These are phyloP conservation scores for Nakataea oryzae DNA, from an alignment of 2,329 filamentous ascomycete genomes.

Conservation along the genomic window DNA sequence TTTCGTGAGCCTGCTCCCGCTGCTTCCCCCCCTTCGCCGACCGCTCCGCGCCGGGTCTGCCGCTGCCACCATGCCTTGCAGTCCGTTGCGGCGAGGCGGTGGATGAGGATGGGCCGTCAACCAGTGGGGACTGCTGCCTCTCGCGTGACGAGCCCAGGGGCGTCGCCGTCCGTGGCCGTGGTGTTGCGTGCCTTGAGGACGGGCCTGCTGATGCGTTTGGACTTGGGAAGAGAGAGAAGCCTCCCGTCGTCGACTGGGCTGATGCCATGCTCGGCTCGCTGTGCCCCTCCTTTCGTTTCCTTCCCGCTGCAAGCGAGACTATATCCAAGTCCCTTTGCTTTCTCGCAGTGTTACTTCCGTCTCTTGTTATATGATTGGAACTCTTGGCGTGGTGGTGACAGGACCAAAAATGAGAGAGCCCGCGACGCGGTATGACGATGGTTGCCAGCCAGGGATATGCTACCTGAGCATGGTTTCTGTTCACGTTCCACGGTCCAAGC, in stretches of 20 bases:
- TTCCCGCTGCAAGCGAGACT: background rate
- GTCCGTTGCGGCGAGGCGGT: background rate
- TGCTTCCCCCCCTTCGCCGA: slow-evolving; percentile 23
- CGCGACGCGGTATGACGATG: background rate
- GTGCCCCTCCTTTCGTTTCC: background rate
- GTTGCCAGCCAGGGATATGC: background rate
- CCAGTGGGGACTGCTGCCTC: slow-evolving; percentile 11
- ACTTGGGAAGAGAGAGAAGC: slow-evolving; percentile 49
- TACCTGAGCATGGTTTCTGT: background rate
- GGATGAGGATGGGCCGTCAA: slow-evolving; percentile 17
- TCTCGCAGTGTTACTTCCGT: background rate
- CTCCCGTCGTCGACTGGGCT: slow-evolving; percentile 27
- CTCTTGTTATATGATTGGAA: background rate
- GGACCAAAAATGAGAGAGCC: background rate
- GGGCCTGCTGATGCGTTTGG: slow-evolving; percentile 26
- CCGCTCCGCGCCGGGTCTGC: slow-evolving; percentile 18
- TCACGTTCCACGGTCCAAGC: background rate
- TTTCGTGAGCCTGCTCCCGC: slow-evolving; percentile 11
- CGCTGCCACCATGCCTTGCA: slow-evolving; percentile 3
- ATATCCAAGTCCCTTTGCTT: background rate
- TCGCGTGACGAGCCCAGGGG: slow-evolving; percentile 17
- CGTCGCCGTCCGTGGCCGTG: slow-evolving; percentile 23
- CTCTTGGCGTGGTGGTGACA: background rate
- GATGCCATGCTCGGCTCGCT: slow-evolving; percentile 24
- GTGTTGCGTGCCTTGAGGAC: slow-evolving; percentile 28